Conservation (phyloP, 352 stramenopile species). For the Pythium pyrilobum region DNA sequence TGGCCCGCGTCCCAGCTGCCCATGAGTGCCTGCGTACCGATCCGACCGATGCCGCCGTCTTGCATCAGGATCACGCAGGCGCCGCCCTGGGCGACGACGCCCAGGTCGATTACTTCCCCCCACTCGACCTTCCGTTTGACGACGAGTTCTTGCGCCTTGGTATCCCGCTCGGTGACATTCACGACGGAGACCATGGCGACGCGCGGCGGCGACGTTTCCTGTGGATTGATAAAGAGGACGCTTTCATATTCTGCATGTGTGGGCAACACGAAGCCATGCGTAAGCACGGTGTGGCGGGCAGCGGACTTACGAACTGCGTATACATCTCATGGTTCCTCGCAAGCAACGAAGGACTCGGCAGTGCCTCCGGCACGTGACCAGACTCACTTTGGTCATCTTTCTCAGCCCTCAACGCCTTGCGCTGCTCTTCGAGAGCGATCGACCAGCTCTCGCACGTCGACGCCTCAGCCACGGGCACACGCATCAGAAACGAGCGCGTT, state of each 20-base stretch:
- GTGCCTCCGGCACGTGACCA: slow-evolving; percentile 27
- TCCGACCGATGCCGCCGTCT: slow-evolving; percentile 60
- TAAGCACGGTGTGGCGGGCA: slow-evolving; percentile 7
- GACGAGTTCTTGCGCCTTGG: slow-evolving; percentile 57
- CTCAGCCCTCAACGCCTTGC: slow-evolving; percentile 56
- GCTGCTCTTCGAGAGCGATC: slow-evolving; percentile 78
- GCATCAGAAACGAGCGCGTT: slow-evolving; percentile 74
- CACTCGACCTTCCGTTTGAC: slow-evolving; percentile 68
- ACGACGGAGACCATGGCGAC: slow-evolving; percentile 78
- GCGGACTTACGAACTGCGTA: slow-evolving; percentile 70
- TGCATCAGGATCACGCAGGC: slow-evolving; percentile 78
- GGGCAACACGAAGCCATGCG: slow-evolving; percentile 14
- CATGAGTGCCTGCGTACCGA: slow-evolving; percentile 80
- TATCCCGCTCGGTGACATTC: slow-evolving; percentile 48
- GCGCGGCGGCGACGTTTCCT: slow-evolving; percentile 64
- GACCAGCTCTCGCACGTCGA: slow-evolving; percentile 83
- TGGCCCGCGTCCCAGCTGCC: slow-evolving; percentile 78
- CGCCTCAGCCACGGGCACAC: slow-evolving; percentile 51
- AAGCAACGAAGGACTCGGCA: slow-evolving; percentile 66
- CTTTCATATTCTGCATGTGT: slow-evolving; percentile 62
- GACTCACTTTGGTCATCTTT: slow-evolving; percentile 52
- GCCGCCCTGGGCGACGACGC: slow-evolving; percentile 69
- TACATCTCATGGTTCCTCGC: slow-evolving; percentile 75
- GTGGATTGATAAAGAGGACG: slow-evolving; percentile 58
- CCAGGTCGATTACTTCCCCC: slow-evolving; percentile 61